Evolutionary conservation across 1,139 yeast species (phyloP).

Genomic region (Geotrichum bryndzae): DNA sequence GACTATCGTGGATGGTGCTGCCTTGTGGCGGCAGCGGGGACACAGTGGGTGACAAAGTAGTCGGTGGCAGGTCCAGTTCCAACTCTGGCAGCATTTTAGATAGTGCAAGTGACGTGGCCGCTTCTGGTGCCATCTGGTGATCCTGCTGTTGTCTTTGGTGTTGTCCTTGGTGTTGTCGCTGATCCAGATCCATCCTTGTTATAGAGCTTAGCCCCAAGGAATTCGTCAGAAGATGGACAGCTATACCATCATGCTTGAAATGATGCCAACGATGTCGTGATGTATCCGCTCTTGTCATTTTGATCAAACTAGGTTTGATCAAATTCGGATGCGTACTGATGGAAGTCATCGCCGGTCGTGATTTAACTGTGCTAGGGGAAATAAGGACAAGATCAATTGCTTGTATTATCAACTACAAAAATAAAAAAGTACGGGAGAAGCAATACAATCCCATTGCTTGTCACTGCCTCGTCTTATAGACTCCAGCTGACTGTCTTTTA

Average conservation of each 20-base stretch:
- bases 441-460: not conserved
- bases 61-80: not conserved
- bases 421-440: too few species aligned
- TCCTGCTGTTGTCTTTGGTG: not conserved
- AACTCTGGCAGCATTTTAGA: not conserved
- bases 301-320: not conserved
- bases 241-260: not conserved
- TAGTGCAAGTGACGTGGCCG: not conserved
- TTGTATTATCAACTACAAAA: not conserved
- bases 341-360: not conserved
- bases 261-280: not conserved
- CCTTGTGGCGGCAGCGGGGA: not conserved
- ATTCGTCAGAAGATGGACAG: not conserved
- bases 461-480: not conserved
- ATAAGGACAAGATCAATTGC: not conserved
- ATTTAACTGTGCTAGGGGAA: not conserved
- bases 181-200: not conserved
- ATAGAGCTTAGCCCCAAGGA: not conserved
- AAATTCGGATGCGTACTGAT: not conserved
- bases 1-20: not conserved
- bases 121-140: not conserved
- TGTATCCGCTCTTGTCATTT: not conserved
- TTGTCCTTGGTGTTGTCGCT: not conserved
- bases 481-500: not conserved
- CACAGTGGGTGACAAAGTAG: not conserved